phyloP scores from a whole-genome alignment of 495 filamentous ascomycete species.

The Wilcoxina mikolae region DNA sequence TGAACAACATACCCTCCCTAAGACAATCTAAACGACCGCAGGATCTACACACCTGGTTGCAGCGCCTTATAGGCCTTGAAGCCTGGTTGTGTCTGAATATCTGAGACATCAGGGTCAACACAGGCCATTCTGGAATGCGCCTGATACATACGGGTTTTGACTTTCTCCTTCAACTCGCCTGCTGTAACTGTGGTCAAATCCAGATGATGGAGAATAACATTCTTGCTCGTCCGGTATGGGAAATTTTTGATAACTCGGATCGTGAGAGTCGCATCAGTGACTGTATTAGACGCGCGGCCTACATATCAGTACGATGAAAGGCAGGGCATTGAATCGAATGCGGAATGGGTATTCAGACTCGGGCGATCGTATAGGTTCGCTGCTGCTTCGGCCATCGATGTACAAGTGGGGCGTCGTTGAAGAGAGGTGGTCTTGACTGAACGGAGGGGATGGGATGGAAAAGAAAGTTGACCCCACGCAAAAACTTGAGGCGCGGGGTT shows the following conservation, averaged over 20 bases:
- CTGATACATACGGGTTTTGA: slow-evolving; percentile 14
- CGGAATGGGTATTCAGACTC: not conserved
- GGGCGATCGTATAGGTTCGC: not conserved
- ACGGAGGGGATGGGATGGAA: no score
- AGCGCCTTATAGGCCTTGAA: slow-evolving; percentile 27
- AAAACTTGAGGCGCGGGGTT: no score
- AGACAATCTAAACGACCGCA: no score
- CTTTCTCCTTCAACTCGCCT: slow-evolving; percentile 24
- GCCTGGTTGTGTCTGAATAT: slow-evolving; percentile 15
- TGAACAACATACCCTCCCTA: not conserved
- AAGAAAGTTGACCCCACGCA: no score
- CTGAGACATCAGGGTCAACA: slow-evolving; percentile 9
- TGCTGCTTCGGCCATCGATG: slow-evolving; percentile 6
- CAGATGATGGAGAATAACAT: slow-evolving; percentile 24
- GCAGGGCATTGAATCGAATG: not conserved
- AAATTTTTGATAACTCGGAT: slow-evolving; percentile 29
- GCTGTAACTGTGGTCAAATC: slow-evolving; percentile 24
- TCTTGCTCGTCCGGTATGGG: slow-evolving; percentile 27
- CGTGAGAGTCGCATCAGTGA: slow-evolving; percentile 27
- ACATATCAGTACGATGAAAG: not conserved
- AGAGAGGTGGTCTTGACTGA: no score
- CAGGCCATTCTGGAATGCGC: not conserved
- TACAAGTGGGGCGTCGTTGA: no score
- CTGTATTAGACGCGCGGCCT: slow-evolving; percentile 2
- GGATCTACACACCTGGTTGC: slow-evolving; percentile 14